phyloP scores from a whole-genome alignment of 2,329 filamentous ascomycete species.

The Aspergillus glaucus region DNA sequence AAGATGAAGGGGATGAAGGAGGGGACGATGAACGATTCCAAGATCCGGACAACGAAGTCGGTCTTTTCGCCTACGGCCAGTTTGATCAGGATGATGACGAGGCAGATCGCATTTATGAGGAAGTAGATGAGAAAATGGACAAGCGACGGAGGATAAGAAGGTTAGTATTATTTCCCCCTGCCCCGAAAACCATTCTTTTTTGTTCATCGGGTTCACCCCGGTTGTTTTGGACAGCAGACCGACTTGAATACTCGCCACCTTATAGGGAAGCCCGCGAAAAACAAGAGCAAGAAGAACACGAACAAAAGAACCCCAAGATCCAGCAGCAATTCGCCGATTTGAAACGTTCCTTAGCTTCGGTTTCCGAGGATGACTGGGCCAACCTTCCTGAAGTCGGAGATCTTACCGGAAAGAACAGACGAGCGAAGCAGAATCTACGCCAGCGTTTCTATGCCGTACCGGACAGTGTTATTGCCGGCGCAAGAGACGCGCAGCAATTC shows the following conservation, averaged over 20 bases:
- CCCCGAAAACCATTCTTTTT: constrained; percentile 37
- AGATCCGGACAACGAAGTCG: constrained; percentile 95
- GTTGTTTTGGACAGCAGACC: constrained; percentile 68
- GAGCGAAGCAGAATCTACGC: constrained; percentile 73
- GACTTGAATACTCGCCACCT: constrained; percentile 55
- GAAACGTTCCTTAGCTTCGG: constrained; percentile 79
- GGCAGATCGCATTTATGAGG: constrained; percentile 90
- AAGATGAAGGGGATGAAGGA: constrained; percentile 61
- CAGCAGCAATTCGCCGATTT: constrained; percentile 95
- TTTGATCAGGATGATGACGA: constrained; percentile 98
- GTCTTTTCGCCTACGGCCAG: constrained; percentile 87
- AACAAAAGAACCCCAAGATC: constrained; percentile 96
- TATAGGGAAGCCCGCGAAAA: constrained; percentile 89
- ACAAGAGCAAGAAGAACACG: constrained; percentile 88
- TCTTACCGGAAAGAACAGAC: constrained; percentile 86
- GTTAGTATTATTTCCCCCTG: constrained; percentile 51
- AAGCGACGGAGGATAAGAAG: constrained; percentile 76
- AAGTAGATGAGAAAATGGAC: constrained; percentile 96
- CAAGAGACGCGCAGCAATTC: constrained; percentile 71
- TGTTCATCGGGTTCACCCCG: constrained; percentile 59
- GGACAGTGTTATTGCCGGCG: constrained; percentile 87
- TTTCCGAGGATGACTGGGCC: constrained; percentile 95
- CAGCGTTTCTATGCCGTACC: constrained; percentile 93
- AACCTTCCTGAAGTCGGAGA: constrained; percentile 93
- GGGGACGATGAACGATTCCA: constrained; percentile 79